Percentiles rank a stretch among this genome's conserved stretches.
phyloP scores from a whole-genome alignment of 352 stramenopile species.

The Phytophthora tentaculata region DNA sequence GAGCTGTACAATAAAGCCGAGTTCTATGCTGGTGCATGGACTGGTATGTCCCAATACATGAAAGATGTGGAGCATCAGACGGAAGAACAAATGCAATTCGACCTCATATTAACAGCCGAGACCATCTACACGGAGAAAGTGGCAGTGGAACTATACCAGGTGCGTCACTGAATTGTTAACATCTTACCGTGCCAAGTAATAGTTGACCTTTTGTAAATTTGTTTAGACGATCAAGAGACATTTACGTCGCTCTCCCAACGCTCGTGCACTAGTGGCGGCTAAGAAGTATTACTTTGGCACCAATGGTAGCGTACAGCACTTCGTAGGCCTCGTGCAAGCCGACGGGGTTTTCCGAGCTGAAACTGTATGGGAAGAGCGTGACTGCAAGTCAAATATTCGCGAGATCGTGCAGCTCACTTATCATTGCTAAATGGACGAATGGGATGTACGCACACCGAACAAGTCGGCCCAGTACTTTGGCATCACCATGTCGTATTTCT shows the following conservation, averaged over 20 bases:
- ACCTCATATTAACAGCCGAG: constrained; percentile 85
- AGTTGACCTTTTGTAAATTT: not conserved
- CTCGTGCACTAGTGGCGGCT: constrained; percentile 72
- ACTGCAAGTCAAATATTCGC: constrained; percentile 82
- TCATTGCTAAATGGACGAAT: not conserved
- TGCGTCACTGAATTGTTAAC: constrained; percentile 19
- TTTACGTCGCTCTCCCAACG: constrained; percentile 45
- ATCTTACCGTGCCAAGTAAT: too few relatives aligned
- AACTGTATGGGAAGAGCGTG: constrained; percentile 73
- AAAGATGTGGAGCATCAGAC: constrained; percentile 38
- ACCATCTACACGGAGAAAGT: constrained; percentile 88
- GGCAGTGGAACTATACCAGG: constrained; percentile 71
- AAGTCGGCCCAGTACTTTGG: constrained; percentile 1
- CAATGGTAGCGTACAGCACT: constrained; percentile 88
- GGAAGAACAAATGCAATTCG: constrained; percentile 54
- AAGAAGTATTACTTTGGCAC: constrained; percentile 92
- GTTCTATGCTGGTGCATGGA: constrained; percentile 85
- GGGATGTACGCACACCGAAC: constrained; percentile 23
- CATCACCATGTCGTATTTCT: constrained; percentile 11
- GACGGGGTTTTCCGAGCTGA: constrained; percentile 61
- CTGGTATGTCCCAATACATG: constrained; percentile 66
- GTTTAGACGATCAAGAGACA: constrained; percentile 79
- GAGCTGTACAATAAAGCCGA: constrained; percentile 43
- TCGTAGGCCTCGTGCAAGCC: constrained; percentile 57
- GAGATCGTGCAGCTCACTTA: constrained; percentile 76